Evolutionary conservation across 1,139 yeast species (phyloP), one percentile per base, ranked within the genome.

Genomic region (Candida sanyaensis): DNA sequence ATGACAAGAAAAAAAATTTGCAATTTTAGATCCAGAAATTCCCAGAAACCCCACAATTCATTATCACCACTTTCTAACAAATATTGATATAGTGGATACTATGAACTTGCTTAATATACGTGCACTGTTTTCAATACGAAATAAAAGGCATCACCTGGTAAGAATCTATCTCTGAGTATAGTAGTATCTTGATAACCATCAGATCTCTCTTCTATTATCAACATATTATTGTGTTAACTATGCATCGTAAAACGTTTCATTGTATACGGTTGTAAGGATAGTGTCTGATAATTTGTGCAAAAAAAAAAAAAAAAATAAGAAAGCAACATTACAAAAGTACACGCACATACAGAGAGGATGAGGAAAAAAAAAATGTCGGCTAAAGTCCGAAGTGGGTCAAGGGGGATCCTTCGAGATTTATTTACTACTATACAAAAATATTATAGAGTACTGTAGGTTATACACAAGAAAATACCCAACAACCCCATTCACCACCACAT

Each of bases 381-480:
- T 33, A 17, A 33, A 33, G 11, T 33, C 37, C 37, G 37, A 33
- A 33, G 37, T 33, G 37, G 37, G 37, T 33, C 37, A 33, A 33
- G 26, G 8, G 8, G 26, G 37, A 33, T 33, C 37, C 21, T 3
- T 33, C 37, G 26, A 33, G 26, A 11, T 33, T 33, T 17, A 17
- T 33, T 33, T 33, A 33, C 9, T 33, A 17, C n/a, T 33, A 7
- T 17, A 17, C 28, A 26, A 26, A 26, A 26, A 26, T 17, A 17
- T 17, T 17, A 17, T 17, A 17, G 21, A 17, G 21, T 17, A 17
- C 21, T 2, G 21, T 17, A 17, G 3, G 21, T 17, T 17, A 17
- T 17, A 17, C 21, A 32, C 21, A 32, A 33, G 17, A 32, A 32
- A 32, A 33, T 33, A 33, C 37, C 37, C 37, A 33, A 33, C 37